phyloP scores from a whole-genome alignment of 2,329 filamentous ascomycete genomes.

The Aspergillus spinulosporus region DNA sequence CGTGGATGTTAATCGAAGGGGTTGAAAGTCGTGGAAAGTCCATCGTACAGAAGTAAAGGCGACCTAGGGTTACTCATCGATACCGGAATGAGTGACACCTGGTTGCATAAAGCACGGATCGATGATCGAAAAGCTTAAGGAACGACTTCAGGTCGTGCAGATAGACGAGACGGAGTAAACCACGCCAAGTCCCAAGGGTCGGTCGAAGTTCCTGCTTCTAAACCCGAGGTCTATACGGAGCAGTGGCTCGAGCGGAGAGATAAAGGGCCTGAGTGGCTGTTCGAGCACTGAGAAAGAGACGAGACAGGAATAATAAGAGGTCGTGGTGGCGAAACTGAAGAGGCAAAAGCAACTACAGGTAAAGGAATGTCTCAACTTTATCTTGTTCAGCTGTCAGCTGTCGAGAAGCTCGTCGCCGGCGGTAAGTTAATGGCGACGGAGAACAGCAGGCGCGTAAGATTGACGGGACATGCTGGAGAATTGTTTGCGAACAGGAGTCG shows the following conservation, averaged over 20 bases:
- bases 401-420: constrained; percentile 6
- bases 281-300: neutral
- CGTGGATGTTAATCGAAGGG: constrained; percentile 47
- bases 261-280: constrained; percentile 4
- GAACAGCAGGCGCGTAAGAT: constrained; percentile 19
- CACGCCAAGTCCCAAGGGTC: constrained; percentile 3
- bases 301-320: neutral
- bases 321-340: constrained; percentile 3
- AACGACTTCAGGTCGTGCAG: constrained; percentile 9
- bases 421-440: constrained; percentile 25
- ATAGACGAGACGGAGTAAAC: constrained; percentile 1
- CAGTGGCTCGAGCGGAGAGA: constrained; percentile 3
- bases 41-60: constrained; percentile 40
- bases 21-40: constrained; percentile 45
- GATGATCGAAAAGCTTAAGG: constrained; percentile 6
- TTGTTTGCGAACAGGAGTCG: constrained; percentile 3
- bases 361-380: constrained; percentile 1
- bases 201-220: constrained; percentile 27
- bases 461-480: constrained; percentile 23
- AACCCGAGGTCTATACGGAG: constrained; percentile 2
- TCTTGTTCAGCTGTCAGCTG: neutral
- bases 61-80: constrained; percentile 23
- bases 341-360: constrained; percentile 1
- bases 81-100: constrained; percentile 8
- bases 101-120: constrained; percentile 2